Evolutionary conservation across 2,329 filamentous ascomycete species (phyloP).

Genomic region (Scytalidium sp.): DNA sequence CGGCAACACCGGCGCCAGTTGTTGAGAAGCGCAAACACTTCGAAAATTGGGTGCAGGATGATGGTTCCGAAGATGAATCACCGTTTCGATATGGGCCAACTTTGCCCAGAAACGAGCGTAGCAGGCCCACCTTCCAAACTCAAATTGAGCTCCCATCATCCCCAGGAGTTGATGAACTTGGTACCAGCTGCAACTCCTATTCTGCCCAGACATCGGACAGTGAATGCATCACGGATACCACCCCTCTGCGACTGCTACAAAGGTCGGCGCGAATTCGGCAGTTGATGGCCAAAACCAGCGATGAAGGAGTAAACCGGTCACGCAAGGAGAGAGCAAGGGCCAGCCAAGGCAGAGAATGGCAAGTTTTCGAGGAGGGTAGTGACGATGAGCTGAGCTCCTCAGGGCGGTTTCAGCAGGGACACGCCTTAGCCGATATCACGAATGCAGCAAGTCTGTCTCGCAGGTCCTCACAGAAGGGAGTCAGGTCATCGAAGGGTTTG

Average conservation of each 20-base stretch:
- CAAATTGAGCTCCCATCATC: not conserved
- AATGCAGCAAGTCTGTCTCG: slow-evolving; percentile 5
- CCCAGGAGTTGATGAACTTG: not conserved
- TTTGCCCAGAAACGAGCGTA: not conserved
- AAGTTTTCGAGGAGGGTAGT: slow-evolving; percentile 19
- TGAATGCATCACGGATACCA: not conserved
- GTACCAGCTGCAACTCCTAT: not conserved
- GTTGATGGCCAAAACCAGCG: not conserved
- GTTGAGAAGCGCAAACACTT: slow-evolving; percentile 19
- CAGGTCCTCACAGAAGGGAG: slow-evolving; percentile 5
- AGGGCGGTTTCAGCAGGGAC: slow-evolving; percentile 12
- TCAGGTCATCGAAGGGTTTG: not conserved
- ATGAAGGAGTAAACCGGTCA: not conserved
- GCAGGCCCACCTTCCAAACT: not conserved
- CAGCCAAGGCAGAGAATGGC: slow-evolving; percentile 3
- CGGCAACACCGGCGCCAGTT: slow-evolving; percentile 37
- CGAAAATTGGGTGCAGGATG: slow-evolving; percentile 9
- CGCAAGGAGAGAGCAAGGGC: not conserved
- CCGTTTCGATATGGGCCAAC: slow-evolving; percentile 11
- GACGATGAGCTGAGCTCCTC: slow-evolving; percentile 27
- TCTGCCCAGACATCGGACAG: not conserved
- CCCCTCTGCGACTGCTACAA: not conserved
- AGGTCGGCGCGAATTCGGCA: not conserved
- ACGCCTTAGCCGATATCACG: slow-evolving; percentile 13
- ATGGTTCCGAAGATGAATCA: slow-evolving; percentile 15